phyloP scores from a whole-genome alignment of 2,329 filamentous ascomycete species.

The Fusarium nanum region DNA sequence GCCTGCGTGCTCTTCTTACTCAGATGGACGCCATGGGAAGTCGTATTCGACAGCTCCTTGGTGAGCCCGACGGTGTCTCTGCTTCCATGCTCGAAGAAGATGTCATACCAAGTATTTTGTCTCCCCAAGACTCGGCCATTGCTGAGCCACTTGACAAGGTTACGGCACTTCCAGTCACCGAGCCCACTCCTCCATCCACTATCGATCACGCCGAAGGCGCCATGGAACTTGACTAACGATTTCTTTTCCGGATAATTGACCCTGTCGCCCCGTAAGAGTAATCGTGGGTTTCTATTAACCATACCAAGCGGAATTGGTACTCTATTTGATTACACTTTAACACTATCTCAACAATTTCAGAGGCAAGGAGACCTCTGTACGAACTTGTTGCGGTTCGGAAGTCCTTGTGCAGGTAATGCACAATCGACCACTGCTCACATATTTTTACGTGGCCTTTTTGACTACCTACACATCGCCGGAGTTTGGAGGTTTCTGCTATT shows the following conservation, averaged over 20 bases:
- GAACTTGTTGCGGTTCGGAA: slow-evolving; percentile 20
- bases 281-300: slow-evolving; percentile 18
- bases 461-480: slow-evolving; percentile 39
- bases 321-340: slow-evolving; percentile 36
- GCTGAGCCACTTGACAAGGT: slow-evolving; percentile 49
- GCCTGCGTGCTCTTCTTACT: slow-evolving; percentile 61
- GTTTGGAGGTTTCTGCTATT: slow-evolving; percentile 42
- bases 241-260: background rate
- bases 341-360: slow-evolving; percentile 22
- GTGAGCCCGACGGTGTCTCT: slow-evolving; percentile 44
- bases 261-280: slow-evolving; percentile 10
- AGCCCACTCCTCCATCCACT: slow-evolving; percentile 56
- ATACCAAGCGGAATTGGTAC: slow-evolving; percentile 29
- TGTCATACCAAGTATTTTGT: slow-evolving; percentile 43
- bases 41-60: slow-evolving; percentile 57
- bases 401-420: background rate
- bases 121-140: slow-evolving; percentile 47
- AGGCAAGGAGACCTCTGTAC: slow-evolving; percentile 32
- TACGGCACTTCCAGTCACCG: slow-evolving; percentile 49
- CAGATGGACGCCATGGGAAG: slow-evolving; percentile 59
- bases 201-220: slow-evolving; percentile 53
- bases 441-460: slow-evolving; percentile 24
- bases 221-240: slow-evolving; percentile 55
- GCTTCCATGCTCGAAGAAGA: slow-evolving; percentile 38
- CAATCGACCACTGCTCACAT: background rate